phyloP scores from a whole-genome alignment of 352 stramenopile species.

The Phytophthora niederhauseri region DNA sequence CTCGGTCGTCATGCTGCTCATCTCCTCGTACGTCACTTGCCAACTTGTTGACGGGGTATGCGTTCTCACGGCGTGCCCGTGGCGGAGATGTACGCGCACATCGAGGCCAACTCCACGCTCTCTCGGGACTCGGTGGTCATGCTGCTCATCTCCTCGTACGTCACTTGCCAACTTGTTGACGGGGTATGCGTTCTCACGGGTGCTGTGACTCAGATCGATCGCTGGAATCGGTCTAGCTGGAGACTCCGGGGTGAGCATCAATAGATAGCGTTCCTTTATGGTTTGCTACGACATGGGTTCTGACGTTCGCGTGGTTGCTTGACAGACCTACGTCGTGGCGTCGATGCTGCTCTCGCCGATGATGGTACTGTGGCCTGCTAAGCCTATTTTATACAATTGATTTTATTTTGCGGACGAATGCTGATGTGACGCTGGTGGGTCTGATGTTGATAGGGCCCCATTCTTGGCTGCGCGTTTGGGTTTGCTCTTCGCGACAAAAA shows the following conservation, averaged over 20 bases:
- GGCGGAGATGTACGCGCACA: constrained; percentile 89
- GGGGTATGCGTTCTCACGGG: neutral
- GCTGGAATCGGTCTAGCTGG: constrained; percentile 81
- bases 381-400: neutral
- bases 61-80: constrained; percentile 60
- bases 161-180: neutral
- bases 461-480: constrained; percentile 84
- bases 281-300: no score
- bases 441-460: constrained; percentile 55
- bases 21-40: constrained; percentile 69
- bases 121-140: constrained; percentile 85
- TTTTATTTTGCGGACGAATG: neutral
- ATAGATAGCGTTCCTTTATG: neutral
- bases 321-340: constrained; percentile 82
- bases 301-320: constrained; percentile 8
- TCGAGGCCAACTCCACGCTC: constrained; percentile 82
- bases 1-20: constrained; percentile 86
- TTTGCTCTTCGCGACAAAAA: constrained; percentile 81
- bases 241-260: constrained; percentile 58
- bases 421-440: constrained; percentile 7
- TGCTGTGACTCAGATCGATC: constrained; percentile 54
- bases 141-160: constrained; percentile 87
- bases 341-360: constrained; percentile 89
- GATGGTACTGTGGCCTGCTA: constrained; percentile 54
- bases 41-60: neutral